These are phyloP conservation scores for Potentilla sterilis DNA, from an alignment of 306 rosid genomes.

Conservation along the genomic window DNA sequence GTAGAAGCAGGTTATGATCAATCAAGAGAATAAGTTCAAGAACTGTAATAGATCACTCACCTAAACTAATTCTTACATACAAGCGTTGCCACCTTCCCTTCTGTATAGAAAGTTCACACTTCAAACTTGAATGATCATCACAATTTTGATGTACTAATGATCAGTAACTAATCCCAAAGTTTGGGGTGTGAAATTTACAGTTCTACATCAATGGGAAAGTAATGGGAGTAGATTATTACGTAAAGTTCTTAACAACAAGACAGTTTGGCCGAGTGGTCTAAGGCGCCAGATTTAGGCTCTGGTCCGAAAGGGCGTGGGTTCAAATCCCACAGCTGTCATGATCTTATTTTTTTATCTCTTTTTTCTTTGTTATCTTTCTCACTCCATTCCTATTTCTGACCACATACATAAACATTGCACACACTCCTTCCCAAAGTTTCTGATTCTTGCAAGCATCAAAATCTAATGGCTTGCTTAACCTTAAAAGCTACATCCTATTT, in stretches of 20 bases:
- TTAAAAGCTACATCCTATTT: slow-evolving; percentile 31
- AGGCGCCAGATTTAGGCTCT: slow-evolving; percentile 98
- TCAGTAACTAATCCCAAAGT: neutral
- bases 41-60: no score
- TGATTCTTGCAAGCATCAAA: slow-evolving; percentile 1
- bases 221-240: neutral
- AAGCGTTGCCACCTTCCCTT: neutral
- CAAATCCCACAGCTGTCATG: slow-evolving; percentile 82
- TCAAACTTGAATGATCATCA: neutral
- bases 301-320: slow-evolving; percentile 98
- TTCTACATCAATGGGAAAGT: neutral
- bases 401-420: slow-evolving; percentile 3
- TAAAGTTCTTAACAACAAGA: neutral
- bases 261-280: slow-evolving; percentile 98
- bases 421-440: neutral
- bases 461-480: slow-evolving; percentile 46
- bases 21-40: neutral
- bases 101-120: neutral
- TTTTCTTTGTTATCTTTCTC: neutral
- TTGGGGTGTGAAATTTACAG: neutral
- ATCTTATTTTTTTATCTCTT: rapidly evolving
- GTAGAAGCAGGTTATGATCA: neutral
- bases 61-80: neutral
- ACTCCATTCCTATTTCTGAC: slow-evolving; percentile 11
- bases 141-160: neutral